Conservation (phyloP, 345 rosid species). For the Salix suchowensis region DNA sequence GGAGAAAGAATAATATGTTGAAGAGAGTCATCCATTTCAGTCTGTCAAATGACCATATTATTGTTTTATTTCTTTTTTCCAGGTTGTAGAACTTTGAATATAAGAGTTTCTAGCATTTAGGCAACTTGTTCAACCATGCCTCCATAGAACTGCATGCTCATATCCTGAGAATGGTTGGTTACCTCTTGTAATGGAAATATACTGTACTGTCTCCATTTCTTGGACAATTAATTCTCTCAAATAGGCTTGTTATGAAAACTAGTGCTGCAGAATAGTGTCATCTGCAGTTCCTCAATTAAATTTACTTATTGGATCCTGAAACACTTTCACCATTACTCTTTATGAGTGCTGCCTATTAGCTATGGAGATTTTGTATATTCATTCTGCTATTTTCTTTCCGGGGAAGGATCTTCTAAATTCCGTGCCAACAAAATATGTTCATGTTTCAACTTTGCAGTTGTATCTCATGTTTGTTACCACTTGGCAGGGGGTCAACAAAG, state of each 20-base stretch:
- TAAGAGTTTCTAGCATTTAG: not conserved
- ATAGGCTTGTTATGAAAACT: not conserved
- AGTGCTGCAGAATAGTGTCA: not conserved
- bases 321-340: not conserved
- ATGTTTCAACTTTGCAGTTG: not conserved
- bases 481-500: constrained; percentile 83
- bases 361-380: not conserved
- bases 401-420: not conserved
- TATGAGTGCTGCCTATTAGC: not conserved
- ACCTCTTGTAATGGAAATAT: not conserved
- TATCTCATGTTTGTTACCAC: not conserved
- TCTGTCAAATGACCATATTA: not conserved
- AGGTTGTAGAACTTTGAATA: not conserved
- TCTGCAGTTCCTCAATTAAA: not conserved
- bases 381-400: not conserved
- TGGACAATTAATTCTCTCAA: not conserved
- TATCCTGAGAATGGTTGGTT: not conserved
- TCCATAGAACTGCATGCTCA: not conserved
- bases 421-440: not conserved
- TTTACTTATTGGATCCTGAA: not conserved
- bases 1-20: not conserved
- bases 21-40: not conserved
- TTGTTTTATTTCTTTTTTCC: not conserved
- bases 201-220: not conserved
- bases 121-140: not conserved